Base-by-base conservation (phyloP, 148 eudicot genomes). In the Beta vulgaris region DNA sequence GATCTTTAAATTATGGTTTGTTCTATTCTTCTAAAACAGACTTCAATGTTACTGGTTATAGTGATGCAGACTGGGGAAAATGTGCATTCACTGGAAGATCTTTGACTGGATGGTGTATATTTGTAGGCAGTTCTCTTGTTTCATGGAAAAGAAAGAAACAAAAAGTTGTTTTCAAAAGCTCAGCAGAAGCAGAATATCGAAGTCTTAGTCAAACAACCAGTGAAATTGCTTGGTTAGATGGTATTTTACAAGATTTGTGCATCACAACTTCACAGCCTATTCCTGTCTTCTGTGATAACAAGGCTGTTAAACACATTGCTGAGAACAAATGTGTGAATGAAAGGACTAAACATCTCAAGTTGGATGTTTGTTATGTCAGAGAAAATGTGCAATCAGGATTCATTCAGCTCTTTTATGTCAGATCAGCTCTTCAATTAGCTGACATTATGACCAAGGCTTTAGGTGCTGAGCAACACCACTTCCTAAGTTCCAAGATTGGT, bases 101-200 rank as follows among this genome's bases (percentile, higher is more conserved):
- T 3, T 5, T 72, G 0, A 34, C 70, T 21, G 70, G 70, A 0
- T 74, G 16, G 21, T 63, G 35, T 23, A 34, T 48, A 0, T 63
- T 61, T 6, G 1, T 62, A 9, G 77, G 77, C 0, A 2, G 10
- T 21, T 16, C 8, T 19, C 14, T 63, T 0, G 69, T 74, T n/a
- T 74, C 77, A 7, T 74, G 70, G 70, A 74, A 64, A 23, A 60
- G 40, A 0, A 73, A 73, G 29, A 73, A 73, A 15, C 58, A 60
- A 12, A 18, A 19, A 0, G 46, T 39, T 0, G 40, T 62, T 0
- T 61, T 59, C 1, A 44, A 28, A 6, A 43, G 42, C 23, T 74
- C 59, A 4, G 43, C 60, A 0, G 43, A 74, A 19, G 39, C 77
- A 1, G 70, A 74, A 21, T 61, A 29, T 11, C 13, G 48, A 3